These are phyloP conservation scores for Achaetomium macrosporum DNA, from an alignment of 2,329 filamentous ascomycete genomes.

Conservation along the genomic window DNA sequence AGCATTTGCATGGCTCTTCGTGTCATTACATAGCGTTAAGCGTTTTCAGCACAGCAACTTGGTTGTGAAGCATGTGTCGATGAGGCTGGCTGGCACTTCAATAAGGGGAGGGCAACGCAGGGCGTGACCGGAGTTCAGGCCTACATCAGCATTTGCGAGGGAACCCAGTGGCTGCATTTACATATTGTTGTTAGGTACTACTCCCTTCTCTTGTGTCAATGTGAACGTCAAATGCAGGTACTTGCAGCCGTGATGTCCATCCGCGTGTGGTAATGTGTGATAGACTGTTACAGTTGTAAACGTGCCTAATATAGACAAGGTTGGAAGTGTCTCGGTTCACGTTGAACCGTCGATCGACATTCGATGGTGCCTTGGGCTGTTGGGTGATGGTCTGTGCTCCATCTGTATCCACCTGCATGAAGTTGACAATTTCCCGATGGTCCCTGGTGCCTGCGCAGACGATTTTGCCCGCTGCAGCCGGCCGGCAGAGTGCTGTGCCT, in stretches of 20 bases:
- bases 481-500: slow-evolving; percentile 11
- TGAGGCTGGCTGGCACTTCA: background rate
- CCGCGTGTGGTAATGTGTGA: too few relatives aligned
- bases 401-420: slow-evolving; percentile 9
- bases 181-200: background rate
- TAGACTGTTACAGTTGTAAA: too few relatives aligned
- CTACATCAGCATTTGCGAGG: background rate
- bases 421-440: slow-evolving; percentile 14
- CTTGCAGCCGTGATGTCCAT: too few relatives aligned
- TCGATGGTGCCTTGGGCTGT: too few relatives aligned
- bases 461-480: slow-evolving; percentile 14
- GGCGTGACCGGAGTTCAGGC: slow-evolving; percentile 10
- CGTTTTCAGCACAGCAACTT: slow-evolving; percentile 6
- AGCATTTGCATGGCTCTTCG: slow-evolving; percentile 12
- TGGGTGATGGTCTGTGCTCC: background rate
- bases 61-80: background rate
- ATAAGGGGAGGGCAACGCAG: background rate
- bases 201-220: too few relatives aligned
- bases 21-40: slow-evolving; percentile 6
- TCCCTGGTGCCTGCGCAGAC: background rate
- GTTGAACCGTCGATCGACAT: too few relatives aligned
- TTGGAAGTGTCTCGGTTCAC: too few relatives aligned
- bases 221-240: too few relatives aligned
- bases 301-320: too few relatives aligned
- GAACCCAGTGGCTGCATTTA: background rate